Base-by-base conservation (phyloP, 257 asterid species). In the Capsicum chinense region DNA sequence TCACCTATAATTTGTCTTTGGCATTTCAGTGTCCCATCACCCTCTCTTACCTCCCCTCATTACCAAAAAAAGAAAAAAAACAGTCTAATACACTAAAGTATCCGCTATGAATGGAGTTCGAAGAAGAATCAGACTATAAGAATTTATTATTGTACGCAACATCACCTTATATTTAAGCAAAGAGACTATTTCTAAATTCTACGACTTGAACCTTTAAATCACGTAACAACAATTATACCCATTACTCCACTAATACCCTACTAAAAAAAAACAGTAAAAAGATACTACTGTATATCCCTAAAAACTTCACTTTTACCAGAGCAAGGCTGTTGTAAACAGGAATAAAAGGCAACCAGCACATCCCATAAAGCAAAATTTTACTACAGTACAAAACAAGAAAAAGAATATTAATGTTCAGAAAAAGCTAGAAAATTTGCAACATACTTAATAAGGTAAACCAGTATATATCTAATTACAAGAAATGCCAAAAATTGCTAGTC, bases 401-500 rank as follows among this genome's bases (percentile, higher is more conserved):
- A 68, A 63, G 5, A 64, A 35, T 9, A 66, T 35, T 58, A 58
- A 12, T 56, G 59, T 56, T 19, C 71, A 64, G 15, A 12, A 71
- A 47, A n/a, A 17, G 5, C 10, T 5, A 44, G 35, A 2, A 70
- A n/a, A 37, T 42, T 70, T 44, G 16, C 79, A 71, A 71, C n/a
- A 71, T 71, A n/a, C 9, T 47, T 44, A 6, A 66, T 66, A n/a
- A 71, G 17, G 39, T 71, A 9, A 42, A 42, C 42, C 79, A 44
- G 56, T 70, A 42, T 70, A 17, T 70, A 17, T 68, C 76, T 68
- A 42, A 71, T n/a, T 71, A 47, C 79, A 71, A 71, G 17, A 71
- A 47, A 71, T 71, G 56, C 39, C 39, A n/a, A 44, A 44, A 71
- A 64, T 12, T 64, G 42, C 37, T 59, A 59, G 11, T 7, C 33